These are phyloP conservation scores for Stephanodiscus triporus DNA, from an alignment of 108 stramenopile species.

Conservation along the genomic window DNA sequence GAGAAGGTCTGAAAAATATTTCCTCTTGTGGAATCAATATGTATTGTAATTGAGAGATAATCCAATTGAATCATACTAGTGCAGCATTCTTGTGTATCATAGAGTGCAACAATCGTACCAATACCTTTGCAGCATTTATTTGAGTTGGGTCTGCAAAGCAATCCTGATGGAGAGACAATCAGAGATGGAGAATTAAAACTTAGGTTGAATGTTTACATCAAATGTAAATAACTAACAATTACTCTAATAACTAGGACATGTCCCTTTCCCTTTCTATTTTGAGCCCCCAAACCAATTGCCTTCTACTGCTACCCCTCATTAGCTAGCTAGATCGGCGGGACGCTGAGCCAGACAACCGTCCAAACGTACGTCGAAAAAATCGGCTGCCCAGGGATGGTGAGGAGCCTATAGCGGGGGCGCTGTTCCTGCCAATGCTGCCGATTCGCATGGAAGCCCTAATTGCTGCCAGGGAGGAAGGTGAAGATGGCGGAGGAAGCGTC, in stretches of 20 bases:
- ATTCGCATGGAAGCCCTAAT: not conserved
- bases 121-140: too few relatives aligned
- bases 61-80: too few relatives aligned
- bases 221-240: not conserved
- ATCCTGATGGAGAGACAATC: too few relatives aligned
- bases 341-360: slow-evolving; percentile 31
- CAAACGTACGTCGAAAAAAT: slow-evolving; percentile 36
- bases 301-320: not conserved
- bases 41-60: too few relatives aligned
- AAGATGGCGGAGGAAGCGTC: not conserved
- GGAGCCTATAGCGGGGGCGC: not conserved
- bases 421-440: not conserved
- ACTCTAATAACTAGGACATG: not conserved
- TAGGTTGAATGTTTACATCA: not conserved
- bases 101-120: too few relatives aligned
- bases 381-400: slow-evolving; percentile 37
- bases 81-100: too few relatives aligned
- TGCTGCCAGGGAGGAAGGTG: not conserved
- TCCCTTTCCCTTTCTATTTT: not conserved
- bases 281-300: not conserved
- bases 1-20: too few relatives aligned
- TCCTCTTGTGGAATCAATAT: too few relatives aligned
- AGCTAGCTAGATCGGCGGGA: slow-evolving; percentile 7
- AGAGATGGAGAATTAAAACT: too few relatives aligned
- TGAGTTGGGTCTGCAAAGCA: too few relatives aligned